Conservation (phyloP, 495 filamentous ascomycete species). For the Filosporella fistucella region DNA sequence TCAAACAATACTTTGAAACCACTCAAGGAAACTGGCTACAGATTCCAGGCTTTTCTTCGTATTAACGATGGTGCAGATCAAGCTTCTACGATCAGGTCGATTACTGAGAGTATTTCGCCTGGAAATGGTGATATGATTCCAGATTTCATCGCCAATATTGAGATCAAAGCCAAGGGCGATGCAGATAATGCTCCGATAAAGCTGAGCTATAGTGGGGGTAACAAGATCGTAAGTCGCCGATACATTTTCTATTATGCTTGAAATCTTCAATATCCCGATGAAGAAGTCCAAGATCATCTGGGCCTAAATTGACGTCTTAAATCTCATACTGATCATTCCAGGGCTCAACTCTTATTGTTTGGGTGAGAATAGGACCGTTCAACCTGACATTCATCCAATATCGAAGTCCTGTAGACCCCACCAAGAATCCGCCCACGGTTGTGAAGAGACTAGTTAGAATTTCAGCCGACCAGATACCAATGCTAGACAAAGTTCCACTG, state of each 20-base stretch:
- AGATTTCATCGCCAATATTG: slow-evolving; percentile 1
- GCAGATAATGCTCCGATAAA: background rate
- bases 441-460: slow-evolving; percentile 1
- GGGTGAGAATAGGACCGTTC: slow-evolving; percentile 4
- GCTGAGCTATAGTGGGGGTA: background rate
- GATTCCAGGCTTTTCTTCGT: slow-evolving; percentile 1
- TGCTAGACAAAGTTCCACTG: slow-evolving; percentile 1
- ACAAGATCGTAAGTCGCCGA: too few species aligned
- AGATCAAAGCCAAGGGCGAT: background rate
- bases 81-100: background rate
- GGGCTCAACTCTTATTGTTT: background rate
- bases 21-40: background rate
- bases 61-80: background rate
- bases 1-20: background rate
- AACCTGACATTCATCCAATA: slow-evolving; percentile 7
- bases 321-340: too few species aligned
- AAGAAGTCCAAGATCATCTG: too few species aligned
- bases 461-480: slow-evolving; percentile 1
- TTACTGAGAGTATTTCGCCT: background rate
- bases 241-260: too few species aligned
- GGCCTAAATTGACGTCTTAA: too few species aligned
- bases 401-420: background rate
- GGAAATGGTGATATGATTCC: background rate
- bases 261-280: too few species aligned
- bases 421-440: background rate